These are phyloP conservation scores for Rhynchosporium secalis DNA, from an alignment of 2,329 filamentous ascomycete genomes.

Conservation along the genomic window DNA sequence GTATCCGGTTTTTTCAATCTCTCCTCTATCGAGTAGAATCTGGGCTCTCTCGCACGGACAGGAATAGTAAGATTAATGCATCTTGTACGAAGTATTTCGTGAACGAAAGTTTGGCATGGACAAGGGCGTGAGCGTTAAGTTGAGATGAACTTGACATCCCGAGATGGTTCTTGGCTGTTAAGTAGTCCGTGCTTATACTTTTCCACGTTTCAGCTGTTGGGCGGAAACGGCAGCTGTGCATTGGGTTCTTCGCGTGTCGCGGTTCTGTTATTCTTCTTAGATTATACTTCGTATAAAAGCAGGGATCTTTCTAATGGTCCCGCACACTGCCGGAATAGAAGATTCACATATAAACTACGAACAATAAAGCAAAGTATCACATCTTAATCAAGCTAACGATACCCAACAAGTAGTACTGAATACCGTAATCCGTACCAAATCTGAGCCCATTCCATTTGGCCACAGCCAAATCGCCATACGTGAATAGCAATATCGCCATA, in stretches of 20 bases:
- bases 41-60: too few relatives aligned
- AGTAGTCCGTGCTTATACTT: background rate
- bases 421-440: background rate
- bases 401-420: background rate
- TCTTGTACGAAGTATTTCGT: too few relatives aligned
- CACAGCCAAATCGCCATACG: too few relatives aligned
- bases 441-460: too few relatives aligned
- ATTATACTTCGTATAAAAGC: background rate
- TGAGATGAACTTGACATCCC: background rate
- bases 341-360: background rate
- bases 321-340: background rate
- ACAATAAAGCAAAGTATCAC: background rate
- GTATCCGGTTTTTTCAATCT: too few relatives aligned
- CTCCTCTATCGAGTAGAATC: too few relatives aligned
- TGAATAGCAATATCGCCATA: too few relatives aligned
- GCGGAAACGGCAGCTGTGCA: too few relatives aligned
- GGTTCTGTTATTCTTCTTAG: background rate
- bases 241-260: background rate
- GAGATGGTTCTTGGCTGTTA: background rate
- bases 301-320: background rate
- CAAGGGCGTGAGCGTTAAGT: background rate
- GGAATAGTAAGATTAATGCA: too few relatives aligned
- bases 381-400: background rate
- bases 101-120: background rate
- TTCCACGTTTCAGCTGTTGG: background rate